Percentiles rank a stretch among this genome's conserved stretches.
Conservation (phyloP, 139 green algal species). For the Gonium pectorale region DNA sequence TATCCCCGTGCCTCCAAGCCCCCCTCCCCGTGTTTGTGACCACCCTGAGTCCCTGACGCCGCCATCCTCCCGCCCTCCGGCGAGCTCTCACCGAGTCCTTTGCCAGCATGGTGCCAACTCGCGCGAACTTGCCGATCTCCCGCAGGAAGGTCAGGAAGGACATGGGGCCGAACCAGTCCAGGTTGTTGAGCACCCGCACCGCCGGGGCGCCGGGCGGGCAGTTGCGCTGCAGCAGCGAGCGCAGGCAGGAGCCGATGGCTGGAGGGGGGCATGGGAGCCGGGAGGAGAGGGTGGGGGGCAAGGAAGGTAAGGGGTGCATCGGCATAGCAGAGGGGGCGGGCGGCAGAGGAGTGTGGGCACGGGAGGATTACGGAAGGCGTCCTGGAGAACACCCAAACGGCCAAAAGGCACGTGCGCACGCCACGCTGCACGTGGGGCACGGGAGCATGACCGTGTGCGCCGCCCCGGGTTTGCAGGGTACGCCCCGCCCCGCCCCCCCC, state of each 20-base stretch:
- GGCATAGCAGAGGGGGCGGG: too few species aligned
- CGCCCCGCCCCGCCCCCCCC: too few species aligned
- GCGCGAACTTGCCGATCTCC: constrained; percentile 93
- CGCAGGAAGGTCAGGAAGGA: constrained; percentile 93
- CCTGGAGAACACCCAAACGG: too few species aligned
- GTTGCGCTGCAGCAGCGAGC: constrained; percentile 59
- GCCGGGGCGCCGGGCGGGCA: neutral
- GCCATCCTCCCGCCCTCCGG: neutral
- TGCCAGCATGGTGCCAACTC: constrained; percentile 95
- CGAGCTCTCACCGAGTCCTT: constrained; percentile 89
- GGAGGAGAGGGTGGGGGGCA: neutral
- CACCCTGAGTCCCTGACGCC: neutral
- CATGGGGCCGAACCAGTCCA: constrained; percentile 93
- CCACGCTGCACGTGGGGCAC: too few species aligned
- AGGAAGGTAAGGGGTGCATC: too few species aligned
- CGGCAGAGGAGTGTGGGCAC: too few species aligned
- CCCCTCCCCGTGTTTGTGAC: too few species aligned
- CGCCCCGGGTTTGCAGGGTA: too few species aligned
- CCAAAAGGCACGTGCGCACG: too few species aligned
- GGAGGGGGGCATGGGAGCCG: constrained; percentile 3
- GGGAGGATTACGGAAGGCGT: too few species aligned
- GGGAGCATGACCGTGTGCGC: too few species aligned
- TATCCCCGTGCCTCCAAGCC: neutral
- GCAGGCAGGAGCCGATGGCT: constrained; percentile 62
- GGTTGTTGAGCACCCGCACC: constrained; percentile 87